Evolutionary conservation across 2,329 filamentous ascomycete species (phyloP), one percentile per base, ranked within the genome.

Genomic region (Curvularia verruculosa): DNA sequence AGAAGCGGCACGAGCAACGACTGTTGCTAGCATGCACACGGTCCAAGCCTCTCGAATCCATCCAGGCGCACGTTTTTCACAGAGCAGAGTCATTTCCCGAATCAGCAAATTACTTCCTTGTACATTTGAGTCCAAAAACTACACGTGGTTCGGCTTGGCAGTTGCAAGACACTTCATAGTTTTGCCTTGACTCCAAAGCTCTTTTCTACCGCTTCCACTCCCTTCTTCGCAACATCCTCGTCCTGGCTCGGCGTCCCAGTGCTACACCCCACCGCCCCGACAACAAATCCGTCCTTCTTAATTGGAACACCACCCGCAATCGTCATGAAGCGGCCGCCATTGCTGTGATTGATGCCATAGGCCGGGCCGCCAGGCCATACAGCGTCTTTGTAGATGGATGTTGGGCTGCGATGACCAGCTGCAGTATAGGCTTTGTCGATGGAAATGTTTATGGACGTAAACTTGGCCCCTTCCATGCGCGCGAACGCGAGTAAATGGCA

Each of bases 371-470:
- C 83, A 5, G 83, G 83, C 75, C 80, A 79, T 19, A 84, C 82
- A 39, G 75, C 77, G 59, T 84, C 83, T 54, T 82, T 82, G 70
- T 85, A 85, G 2, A 77, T 74, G 21, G 79, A 78, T 0, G 83
- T 85, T 0, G 82, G 82, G 4, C 78, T 72, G 19, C 79, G 75
- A 70, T 85, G 83, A 15, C 83, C 83, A 1, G 83, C 82, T 3
- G 83, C 83, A 2, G 83, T 85, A 67, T 84, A 85, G 15, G 83
- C 83, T 60, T 85, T 84, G 47, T 88, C 86, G 13, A 90, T 88
- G 0, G 85, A 83, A 68, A 89, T 83, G 71, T 85, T 84, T 64
- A 69, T 67, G 3, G 84, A 79, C n/a, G 80, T 82, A 13, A 81
- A 64, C 60, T 82, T 82, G 19, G 80, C 80, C 56, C 72, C 75